Conservation (phyloP, 2,329 filamentous ascomycete species). For the Xylariaceae sp. region DNA sequence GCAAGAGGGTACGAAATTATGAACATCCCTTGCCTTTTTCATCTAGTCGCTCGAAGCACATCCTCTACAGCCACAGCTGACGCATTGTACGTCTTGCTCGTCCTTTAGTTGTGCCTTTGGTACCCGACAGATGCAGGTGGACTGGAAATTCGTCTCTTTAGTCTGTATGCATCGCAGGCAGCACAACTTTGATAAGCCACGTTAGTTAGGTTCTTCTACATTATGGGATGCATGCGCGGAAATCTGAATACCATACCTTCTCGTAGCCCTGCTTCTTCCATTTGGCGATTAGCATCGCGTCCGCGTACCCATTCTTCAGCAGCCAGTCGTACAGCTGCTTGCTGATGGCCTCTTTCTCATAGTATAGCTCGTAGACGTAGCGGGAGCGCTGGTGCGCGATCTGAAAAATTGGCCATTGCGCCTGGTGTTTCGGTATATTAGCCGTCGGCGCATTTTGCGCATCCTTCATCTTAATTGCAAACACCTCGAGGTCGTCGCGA, state of each 20-base stretch:
- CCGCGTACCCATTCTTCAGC: slow-evolving; percentile 93
- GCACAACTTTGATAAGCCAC: slow-evolving; percentile 60
- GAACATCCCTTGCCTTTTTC: slow-evolving; percentile 5
- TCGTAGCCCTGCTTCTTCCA: slow-evolving; percentile 99
- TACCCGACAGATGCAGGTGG: slow-evolving; percentile 94
- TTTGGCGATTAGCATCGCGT: slow-evolving; percentile 93
- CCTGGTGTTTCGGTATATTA: slow-evolving; percentile 80
- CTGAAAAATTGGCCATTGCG: slow-evolving; percentile 95
- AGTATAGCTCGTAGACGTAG: slow-evolving; percentile 97
- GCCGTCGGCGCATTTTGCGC: slow-evolving; percentile 84
- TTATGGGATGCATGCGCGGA: neutral
- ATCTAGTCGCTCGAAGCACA: slow-evolving; percentile 78
- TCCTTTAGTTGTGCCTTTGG: slow-evolving; percentile 87
- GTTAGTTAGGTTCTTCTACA: slow-evolving; percentile 21
- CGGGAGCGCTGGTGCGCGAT: slow-evolving; percentile 88
- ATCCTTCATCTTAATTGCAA: slow-evolving; percentile 89
- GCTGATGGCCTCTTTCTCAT: slow-evolving; percentile 93
- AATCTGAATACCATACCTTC: slow-evolving; percentile 56
- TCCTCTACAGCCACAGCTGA: slow-evolving; percentile 89
- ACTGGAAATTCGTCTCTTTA: slow-evolving; percentile 99
- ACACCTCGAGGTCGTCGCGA: slow-evolving; percentile 80
- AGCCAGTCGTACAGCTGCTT: slow-evolving; percentile 93
- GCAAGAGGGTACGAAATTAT: slow-evolving; percentile 12
- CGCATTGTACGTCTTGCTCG: slow-evolving; percentile 84
- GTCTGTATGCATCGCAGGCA: slow-evolving; percentile 96